phyloP scores from a whole-genome alignment of 371 early-diverging fungal genomes.

The Rhizopus stolonifer region DNA sequence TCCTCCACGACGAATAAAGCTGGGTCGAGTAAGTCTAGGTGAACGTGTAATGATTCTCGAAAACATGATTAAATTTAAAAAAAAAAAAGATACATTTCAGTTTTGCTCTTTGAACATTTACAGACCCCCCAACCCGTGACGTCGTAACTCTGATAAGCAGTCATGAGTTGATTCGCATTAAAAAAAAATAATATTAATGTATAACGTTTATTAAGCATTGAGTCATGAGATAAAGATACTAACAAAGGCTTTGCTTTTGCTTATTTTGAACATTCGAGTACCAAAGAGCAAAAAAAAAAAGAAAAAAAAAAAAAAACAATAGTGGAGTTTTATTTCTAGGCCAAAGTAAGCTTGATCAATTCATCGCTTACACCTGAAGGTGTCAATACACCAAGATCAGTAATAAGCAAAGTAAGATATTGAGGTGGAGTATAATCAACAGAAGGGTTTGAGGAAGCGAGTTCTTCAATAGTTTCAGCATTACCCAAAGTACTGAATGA shows the following conservation, averaged over 20 bases:
- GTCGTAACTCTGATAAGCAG: too few species aligned
- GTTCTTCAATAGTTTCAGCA: slow-evolving; percentile 44
- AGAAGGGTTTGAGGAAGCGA: slow-evolving; percentile 66
- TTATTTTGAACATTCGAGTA: too few species aligned
- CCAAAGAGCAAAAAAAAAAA: not conserved
- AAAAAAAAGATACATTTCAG: too few species aligned
- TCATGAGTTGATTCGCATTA: too few species aligned
- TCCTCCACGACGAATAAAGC: slow-evolving; percentile 56
- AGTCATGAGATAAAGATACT: too few species aligned
- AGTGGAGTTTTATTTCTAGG: not conserved
- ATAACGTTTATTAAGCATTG: too few species aligned
- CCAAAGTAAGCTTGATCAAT: slow-evolving; percentile 64
- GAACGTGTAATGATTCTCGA: slow-evolving; percentile 52
- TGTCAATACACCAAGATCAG: slow-evolving; percentile 92
- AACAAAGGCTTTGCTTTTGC: too few species aligned
- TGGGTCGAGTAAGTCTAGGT: slow-evolving; percentile 40
- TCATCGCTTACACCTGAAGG: slow-evolving; percentile 92
- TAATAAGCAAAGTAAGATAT: slow-evolving; percentile 87
- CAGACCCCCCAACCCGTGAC: too few species aligned
- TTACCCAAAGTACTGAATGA: slow-evolving; percentile 28
- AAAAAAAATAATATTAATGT: too few species aligned
- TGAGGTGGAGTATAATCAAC: slow-evolving; percentile 97
- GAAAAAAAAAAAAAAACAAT: slow-evolving; percentile 1
- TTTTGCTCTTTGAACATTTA: too few species aligned
- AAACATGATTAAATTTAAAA: slow-evolving; percentile 26